These are phyloP conservation scores for Fusarium oxysporum DNA, from an alignment of 2,329 filamentous ascomycete species.

Conservation along the genomic window DNA sequence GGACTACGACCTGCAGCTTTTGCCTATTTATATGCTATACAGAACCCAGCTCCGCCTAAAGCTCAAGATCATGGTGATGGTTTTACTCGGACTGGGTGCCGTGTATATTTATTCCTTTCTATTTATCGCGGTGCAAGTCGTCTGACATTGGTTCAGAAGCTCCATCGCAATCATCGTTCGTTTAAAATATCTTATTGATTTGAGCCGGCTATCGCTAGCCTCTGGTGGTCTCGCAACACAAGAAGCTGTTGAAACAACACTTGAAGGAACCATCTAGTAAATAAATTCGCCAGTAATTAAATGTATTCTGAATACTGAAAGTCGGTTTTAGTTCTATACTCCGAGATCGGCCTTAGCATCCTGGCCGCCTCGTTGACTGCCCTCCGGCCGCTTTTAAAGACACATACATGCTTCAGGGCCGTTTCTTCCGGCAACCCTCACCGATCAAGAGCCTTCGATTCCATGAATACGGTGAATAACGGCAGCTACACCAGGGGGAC, in stretches of 20 bases:
- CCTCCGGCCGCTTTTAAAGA: constrained; percentile 14
- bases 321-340: neutral
- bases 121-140: neutral
- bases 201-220: neutral
- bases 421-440: neutral
- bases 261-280: neutral
- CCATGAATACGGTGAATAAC: neutral
- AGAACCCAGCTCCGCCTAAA: constrained; percentile 9
- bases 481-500: neutral
- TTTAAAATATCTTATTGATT: constrained; percentile 1
- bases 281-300: accelerated
- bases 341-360: neutral
- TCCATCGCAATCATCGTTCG: constrained; percentile 16
- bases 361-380: constrained; percentile 4
- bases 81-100: constrained; percentile 6
- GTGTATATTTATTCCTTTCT: neutral
- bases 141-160: neutral
- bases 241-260: neutral
- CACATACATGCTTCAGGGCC: constrained; percentile 2
- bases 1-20: neutral
- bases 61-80: constrained; percentile 14
- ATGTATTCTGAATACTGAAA: neutral
- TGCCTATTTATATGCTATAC: constrained; percentile 6
- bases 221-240: neutral
- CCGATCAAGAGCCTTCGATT: neutral